Evolutionary conservation across 306 rosid genomes (phyloP).

Genomic region (Pyrus betulifolia): DNA sequence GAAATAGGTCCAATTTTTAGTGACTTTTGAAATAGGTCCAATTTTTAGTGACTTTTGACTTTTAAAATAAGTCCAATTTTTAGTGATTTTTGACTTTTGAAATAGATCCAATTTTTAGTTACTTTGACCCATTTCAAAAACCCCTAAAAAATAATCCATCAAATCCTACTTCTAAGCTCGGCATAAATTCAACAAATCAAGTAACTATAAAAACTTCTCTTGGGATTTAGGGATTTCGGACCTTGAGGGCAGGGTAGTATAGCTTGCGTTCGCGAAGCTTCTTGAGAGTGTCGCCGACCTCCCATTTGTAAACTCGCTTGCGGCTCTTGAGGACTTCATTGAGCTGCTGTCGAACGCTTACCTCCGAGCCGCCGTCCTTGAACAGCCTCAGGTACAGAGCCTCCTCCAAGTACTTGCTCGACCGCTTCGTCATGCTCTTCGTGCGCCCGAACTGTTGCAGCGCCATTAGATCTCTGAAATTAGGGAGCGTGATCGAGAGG

Average conservation of each 20-base stretch:
- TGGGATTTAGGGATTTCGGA: background rate
- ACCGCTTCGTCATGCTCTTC: conserved; percentile 59
- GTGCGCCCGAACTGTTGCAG: conserved; percentile 44
- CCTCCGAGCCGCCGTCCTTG: conserved; percentile 63
- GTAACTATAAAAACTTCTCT: background rate
- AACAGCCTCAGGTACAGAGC: conserved; percentile 64
- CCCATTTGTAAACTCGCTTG: conserved; percentile 92
- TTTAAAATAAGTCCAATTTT: too few relatives aligned
- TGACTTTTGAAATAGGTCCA: too few relatives aligned
- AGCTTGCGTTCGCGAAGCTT: conserved; percentile 77
- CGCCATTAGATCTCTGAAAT: conserved; percentile 39
- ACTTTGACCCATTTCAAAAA: too few relatives aligned
- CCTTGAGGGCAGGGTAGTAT: conserved; percentile 82
- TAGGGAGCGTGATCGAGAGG: background rate
- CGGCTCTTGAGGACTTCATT: conserved; percentile 55
- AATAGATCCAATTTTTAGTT: too few relatives aligned
- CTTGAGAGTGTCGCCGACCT: conserved; percentile 71
- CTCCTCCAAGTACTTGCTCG: conserved; percentile 68
- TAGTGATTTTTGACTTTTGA: too few relatives aligned
- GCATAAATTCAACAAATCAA: background rate
- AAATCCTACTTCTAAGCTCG: background rate
- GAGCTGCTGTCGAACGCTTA: conserved; percentile 54
- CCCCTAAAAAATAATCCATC: background rate
- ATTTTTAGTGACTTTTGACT: too few relatives aligned
- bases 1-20: too few relatives aligned